Base-by-base conservation (phyloP, 495 filamentous ascomycete species). In the Opeltia flavorubescens region DNA sequence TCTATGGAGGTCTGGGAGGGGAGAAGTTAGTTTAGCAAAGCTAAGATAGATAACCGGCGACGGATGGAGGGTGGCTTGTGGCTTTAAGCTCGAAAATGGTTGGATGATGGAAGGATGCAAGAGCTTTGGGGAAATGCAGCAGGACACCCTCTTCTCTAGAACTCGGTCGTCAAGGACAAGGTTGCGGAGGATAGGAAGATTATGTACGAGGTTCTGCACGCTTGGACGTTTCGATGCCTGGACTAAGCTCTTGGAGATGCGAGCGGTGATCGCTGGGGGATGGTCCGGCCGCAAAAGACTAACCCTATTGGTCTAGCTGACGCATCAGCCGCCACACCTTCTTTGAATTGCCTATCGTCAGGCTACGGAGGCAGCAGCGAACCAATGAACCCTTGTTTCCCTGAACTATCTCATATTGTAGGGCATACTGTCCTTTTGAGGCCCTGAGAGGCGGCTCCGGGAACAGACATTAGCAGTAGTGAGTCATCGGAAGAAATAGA, bases 131-230 rank as follows among this genome's bases (percentile, higher is more conserved):
- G 30, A 9, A 33, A n/a, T 33, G 30, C 9, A 25, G 41, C 41
- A 44, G 20, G 41, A 44, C 41, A 44, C 41, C 41, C 41, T 44
- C 41, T 44, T 44, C 13, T 44, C 15, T 6, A 3, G 8, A 17
- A 3, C 35, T 39, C 35, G 6, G 29, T 31, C 6, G 29, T 31
- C 29, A 31, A 6, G 29, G 29, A 31, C 34, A 38, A 15, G 34
- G 8, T 9, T 7, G 8, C 34, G 34, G 8, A 5, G 6, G 6
- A 5, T 38, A 5, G 15, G 15, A 7, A 17, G 34, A 38, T 15
- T n/a, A n/a, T n/a, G n/a, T n/a, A n/a, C n/a, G n/a, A n/a, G n/a
- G n/a, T n/a, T n/a, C n/a, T n/a, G n/a, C n/a, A n/a, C n/a, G n/a
- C n/a, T n/a, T n/a, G n/a, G n/a, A n/a, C n/a, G n/a, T n/a, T n/a